phyloP scores from a whole-genome alignment of 1,284 basidiomycete species.

The Apiotrichum akiyoshidainum region DNA sequence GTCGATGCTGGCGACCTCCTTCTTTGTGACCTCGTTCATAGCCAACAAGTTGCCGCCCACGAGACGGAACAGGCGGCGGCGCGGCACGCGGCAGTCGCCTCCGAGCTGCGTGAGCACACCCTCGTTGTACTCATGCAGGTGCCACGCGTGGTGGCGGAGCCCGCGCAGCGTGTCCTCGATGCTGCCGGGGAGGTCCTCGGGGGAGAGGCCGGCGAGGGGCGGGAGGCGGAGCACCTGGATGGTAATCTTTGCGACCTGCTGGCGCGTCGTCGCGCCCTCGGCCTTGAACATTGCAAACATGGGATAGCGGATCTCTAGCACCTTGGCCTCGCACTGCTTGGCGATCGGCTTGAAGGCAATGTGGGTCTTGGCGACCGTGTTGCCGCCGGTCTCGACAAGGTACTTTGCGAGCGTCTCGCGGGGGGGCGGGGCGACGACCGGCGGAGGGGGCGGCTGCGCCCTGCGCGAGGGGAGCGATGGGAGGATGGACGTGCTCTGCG shows the following conservation, averaged over 20 bases:
- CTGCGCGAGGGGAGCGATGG: slow-evolving; percentile 18
- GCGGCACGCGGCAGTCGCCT: slow-evolving; percentile 91
- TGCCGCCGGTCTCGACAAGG: slow-evolving; percentile 64
- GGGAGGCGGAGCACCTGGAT: slow-evolving; percentile 87
- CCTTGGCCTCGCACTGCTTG: slow-evolving; percentile 69
- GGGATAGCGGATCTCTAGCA: slow-evolving; percentile 79
- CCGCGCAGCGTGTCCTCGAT: slow-evolving; percentile 90
- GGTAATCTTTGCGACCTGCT: slow-evolving; percentile 69
- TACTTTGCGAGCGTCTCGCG: slow-evolving; percentile 70
- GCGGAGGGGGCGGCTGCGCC: slow-evolving; percentile 4
- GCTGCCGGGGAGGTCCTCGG: slow-evolving; percentile 77
- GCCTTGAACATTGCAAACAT: slow-evolving; percentile 63
- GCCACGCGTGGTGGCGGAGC: slow-evolving; percentile 82
- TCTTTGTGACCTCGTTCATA: slow-evolving; percentile 91
- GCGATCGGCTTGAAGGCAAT: slow-evolving; percentile 82
- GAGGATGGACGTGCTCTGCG: background rate
- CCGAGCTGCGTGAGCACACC: slow-evolving; percentile 92
- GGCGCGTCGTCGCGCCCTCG: slow-evolving; percentile 55
- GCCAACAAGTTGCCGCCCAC: slow-evolving; percentile 84
- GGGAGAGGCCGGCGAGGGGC: slow-evolving; percentile 73
- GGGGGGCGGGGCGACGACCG: slow-evolving; percentile 39
- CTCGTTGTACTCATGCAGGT: slow-evolving; percentile 84
- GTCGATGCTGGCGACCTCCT: slow-evolving; percentile 84
- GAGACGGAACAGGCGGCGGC: slow-evolving; percentile 78
- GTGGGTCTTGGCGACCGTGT: slow-evolving; percentile 71